Conservation (phyloP, 2,329 filamentous ascomycete genomes). For the Colletotrichum neosansevieriae region DNA sequence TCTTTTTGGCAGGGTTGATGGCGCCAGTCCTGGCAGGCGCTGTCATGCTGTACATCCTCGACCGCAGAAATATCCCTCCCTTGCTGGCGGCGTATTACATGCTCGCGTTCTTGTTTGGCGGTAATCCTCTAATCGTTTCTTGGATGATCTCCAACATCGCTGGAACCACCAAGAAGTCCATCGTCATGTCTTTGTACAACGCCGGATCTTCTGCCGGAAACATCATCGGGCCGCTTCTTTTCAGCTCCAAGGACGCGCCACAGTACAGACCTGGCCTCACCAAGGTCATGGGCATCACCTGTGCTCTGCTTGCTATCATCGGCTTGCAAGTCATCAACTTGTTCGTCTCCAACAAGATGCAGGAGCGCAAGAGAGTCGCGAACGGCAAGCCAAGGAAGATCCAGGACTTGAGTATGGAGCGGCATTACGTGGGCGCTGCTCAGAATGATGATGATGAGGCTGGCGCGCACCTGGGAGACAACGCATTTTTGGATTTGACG, state of each 20-base stretch:
- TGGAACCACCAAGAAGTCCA: slow-evolving; percentile 75
- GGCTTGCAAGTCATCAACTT: slow-evolving; percentile 27
- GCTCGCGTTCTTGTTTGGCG: slow-evolving; percentile 74
- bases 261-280: slow-evolving; percentile 68
- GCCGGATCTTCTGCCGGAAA: slow-evolving; percentile 73
- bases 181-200: slow-evolving; percentile 74
- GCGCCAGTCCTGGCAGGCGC: slow-evolving; percentile 72
- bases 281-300: slow-evolving; percentile 66
- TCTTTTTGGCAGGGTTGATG: slow-evolving; percentile 64
- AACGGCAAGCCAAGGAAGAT: slow-evolving; percentile 72
- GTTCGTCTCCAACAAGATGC: slow-evolving; percentile 60
- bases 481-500: slow-evolving; percentile 70
- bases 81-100: slow-evolving; percentile 74
- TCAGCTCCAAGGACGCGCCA: slow-evolving; percentile 68
- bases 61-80: slow-evolving; percentile 53
- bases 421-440: slow-evolving; percentile 56
- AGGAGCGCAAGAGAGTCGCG: slow-evolving; percentile 64
- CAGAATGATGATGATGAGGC: slow-evolving; percentile 46
- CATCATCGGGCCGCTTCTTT: slow-evolving; percentile 75
- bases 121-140: slow-evolving; percentile 73
- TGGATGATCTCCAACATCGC: slow-evolving; percentile 79
- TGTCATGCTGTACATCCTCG: slow-evolving; percentile 66
- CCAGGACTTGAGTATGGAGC: slow-evolving; percentile 69
- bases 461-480: slow-evolving; percentile 55
- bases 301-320: slow-evolving; percentile 53